Evolutionary conservation across 257 asterid genomes (phyloP), one percentile per base, ranked within the genome.

Genomic region (Verbascum thapsus): DNA sequence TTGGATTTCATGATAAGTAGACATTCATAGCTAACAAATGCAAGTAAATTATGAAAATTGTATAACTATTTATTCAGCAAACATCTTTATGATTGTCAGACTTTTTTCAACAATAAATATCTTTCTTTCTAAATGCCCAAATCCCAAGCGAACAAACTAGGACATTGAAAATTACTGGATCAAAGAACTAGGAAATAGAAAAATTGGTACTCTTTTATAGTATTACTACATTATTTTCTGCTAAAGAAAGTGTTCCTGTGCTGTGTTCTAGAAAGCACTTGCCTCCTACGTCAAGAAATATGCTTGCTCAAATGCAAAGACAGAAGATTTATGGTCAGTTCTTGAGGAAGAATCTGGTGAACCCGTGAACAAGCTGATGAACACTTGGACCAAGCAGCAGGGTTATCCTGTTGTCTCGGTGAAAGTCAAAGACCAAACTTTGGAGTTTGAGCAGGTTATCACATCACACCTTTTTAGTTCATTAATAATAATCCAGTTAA

Each of bases 271-370:
- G 98, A 83, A 86, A 58, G 95, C 88, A 47, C 91, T 91, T 75
- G 98, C 98, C 43, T 75, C 89, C 53, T 91, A 91, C 85, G 77
- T 91, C 48, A 84, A 91, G 76, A 85, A 19, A 71, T 80, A 80
- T 65, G 96, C 96, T 53, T 81, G 91, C 83, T 83, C 88, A 45
- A 91, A 91, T 78, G 92, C 98, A 65, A 91, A 81, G 80, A 91
- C 98, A 39, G 95, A 88, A 78, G 98, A 91, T 76, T 72, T 91
- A 66, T 91, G 98, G 98, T 80, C 96, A 45, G 98, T 85, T 71
- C 96, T 91, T 58, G 57, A 91, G 79, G 88, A 88, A 71, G 90
- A 73, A 65, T 91, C 98, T 73, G 91, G 96, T 66, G 95, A 91
- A 73, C 98, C 95, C 13, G 98, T 91, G 72, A 91, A 88, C 82